These are phyloP conservation scores for Ophiostoma australiae DNA, from an alignment of 2,329 filamentous ascomycete species.

Conservation along the genomic window DNA sequence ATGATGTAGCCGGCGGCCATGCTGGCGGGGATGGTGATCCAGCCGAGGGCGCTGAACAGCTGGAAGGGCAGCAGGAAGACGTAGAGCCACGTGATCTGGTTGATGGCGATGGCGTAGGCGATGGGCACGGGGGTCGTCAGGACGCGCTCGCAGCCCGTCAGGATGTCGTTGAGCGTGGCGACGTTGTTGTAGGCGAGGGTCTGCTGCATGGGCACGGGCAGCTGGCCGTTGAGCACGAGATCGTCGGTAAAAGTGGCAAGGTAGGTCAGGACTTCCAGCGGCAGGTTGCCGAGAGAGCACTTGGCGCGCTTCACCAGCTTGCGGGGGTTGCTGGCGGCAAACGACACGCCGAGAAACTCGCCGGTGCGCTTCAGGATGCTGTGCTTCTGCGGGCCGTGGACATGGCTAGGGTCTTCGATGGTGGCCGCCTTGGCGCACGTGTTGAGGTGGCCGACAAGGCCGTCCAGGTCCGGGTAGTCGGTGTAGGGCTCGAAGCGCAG, in stretches of 20 bases:
- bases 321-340: conserved; percentile 64
- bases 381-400: conserved; percentile 31
- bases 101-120: conserved; percentile 69
- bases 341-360: conserved; percentile 61
- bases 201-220: conserved; percentile 46
- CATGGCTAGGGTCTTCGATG: conserved; percentile 35
- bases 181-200: conserved; percentile 42
- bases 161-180: conserved; percentile 56
- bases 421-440: conserved; percentile 54
- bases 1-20: conserved; percentile 66
- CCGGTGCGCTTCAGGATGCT: conserved; percentile 50
- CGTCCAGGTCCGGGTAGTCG: conserved; percentile 60
- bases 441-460: conserved; percentile 58
- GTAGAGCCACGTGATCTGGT: conserved; percentile 72
- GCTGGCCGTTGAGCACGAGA: conserved; percentile 45
- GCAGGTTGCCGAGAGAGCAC: conserved; percentile 65
- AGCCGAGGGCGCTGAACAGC: conserved; percentile 52
- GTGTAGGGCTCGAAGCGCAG: conserved; percentile 68
- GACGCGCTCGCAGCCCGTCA: conserved; percentile 63
- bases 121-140: conserved; percentile 66
- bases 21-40: conserved; percentile 65
- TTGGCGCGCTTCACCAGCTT: conserved; percentile 62
- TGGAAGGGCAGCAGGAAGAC: conserved; percentile 69
- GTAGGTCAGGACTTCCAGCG: conserved; percentile 66
- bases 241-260: conserved; percentile 58